Evolutionary conservation across 768 basidiomycete species (phyloP).

Genomic region (Suillus placidus): DNA sequence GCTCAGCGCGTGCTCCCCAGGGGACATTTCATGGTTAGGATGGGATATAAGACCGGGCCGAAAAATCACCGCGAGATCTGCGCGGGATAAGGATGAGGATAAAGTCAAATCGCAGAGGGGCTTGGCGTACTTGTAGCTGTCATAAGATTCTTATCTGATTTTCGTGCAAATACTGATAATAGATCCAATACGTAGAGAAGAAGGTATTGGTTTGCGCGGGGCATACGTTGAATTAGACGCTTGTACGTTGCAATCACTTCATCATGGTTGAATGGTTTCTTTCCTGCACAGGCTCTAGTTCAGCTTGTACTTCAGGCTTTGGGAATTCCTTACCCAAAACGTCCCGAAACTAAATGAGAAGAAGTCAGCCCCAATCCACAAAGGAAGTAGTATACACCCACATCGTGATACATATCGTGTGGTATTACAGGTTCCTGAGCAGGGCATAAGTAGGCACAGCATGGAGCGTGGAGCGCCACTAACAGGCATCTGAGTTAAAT

Average conservation of each 20-base stretch:
- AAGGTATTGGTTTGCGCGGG: constrained; percentile 91
- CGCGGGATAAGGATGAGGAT: constrained; percentile 1
- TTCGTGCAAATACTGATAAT: constrained; percentile 91
- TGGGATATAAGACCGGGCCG: constrained; percentile 93
- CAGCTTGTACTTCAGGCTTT: constrained; percentile 1
- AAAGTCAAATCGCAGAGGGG: constrained; percentile 8
- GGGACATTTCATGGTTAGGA: constrained; percentile 83
- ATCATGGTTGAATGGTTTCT: constrained; percentile 67
- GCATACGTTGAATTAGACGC: constrained; percentile 79
- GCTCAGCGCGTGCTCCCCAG: constrained; percentile 82
- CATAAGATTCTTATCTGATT: constrained; percentile 93
- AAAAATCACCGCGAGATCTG: constrained; percentile 96
- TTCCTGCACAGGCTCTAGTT: constrained; percentile 45
- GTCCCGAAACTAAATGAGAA: constrained; percentile 67
- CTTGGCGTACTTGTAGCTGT: constrained; percentile 79
- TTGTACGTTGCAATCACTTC: constrained; percentile 82
- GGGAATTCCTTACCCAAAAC: constrained; percentile 56
- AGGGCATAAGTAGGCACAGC: constrained; percentile 16
- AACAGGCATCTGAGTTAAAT: constrained; percentile 96
- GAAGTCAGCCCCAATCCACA: constrained; percentile 18
- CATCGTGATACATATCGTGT: constrained; percentile 82
- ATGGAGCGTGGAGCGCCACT: constrained; percentile 36
- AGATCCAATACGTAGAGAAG: constrained; percentile 96
- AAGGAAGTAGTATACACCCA: constrained; percentile 43
- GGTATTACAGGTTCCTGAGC: constrained; percentile 93